Base-by-base conservation (phyloP, 202 grass and related monocot genomes). In the Brachypodium distachyon region DNA sequence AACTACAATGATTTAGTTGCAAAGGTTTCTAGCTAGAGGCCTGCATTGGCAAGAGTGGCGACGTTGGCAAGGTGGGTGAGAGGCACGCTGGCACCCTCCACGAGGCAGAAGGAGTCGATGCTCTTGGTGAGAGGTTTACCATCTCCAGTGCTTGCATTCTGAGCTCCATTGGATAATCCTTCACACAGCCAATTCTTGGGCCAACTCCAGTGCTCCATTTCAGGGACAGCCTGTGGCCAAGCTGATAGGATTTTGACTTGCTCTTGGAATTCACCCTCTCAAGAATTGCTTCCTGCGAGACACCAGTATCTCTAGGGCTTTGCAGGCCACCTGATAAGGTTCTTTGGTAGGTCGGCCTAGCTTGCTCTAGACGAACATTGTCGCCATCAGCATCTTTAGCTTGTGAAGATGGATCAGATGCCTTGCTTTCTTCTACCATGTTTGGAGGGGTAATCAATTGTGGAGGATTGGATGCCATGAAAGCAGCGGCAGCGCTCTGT, bases 151-250 rank as follows among this genome's bases (percentile, higher is more conserved):
- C 93, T 75, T 93, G 93, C 18, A 60, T 67, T 62, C 90, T 93
- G 55, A 97, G 81, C 73, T 91, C 72, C 28, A 78, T 27, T 29
- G 91, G 94, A 23, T 90, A 94, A 60, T 97, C 93, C 22, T 75
- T 89, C 68, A 97, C 87, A 27, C 94, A 97, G 47, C 88, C 94
- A 73, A 97, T 97, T 36, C 94, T 93, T 19, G 94, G 91, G 34
- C 94, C 94, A 60, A 43, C 78, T 61, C 96, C 96, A 14, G 77
- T 99, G 78, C 85, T 87, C 96, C 96, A 99, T 63, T 99, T 91
- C 31, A 87, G 53, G 38, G 92, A 93, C 16, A 99, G 57, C 70
- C 84, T 82, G 63, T 86, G 81, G 7, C 89, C 96, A 40, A 99
- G 87, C 44, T 99, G 96, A 74, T 91, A 96, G 13, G 96, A 95